Percentiles rank a stretch among this genome's conserved stretches.
Conservation (phyloP, 139 green algal species). For the Coelastrella sp. region DNA sequence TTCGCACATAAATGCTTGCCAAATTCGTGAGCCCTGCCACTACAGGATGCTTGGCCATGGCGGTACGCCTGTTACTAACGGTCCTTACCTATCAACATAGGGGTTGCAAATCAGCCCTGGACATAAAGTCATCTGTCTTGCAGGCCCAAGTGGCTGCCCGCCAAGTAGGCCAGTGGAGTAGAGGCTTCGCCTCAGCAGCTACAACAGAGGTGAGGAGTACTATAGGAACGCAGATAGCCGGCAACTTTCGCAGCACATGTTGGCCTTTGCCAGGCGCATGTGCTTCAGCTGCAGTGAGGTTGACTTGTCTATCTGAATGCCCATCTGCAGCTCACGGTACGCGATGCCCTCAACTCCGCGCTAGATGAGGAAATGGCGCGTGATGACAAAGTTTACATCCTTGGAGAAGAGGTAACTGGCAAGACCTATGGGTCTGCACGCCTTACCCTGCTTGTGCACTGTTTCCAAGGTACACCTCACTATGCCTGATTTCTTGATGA, state of each 20-base stretch:
- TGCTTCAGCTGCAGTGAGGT: too few species aligned
- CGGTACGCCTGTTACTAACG: neutral
- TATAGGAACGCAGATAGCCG: too few species aligned
- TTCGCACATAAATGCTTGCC: slow-evolving; percentile 5
- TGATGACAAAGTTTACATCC: slow-evolving; percentile 95
- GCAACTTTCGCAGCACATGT: too few species aligned
- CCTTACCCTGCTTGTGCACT: neutral
- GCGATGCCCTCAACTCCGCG: slow-evolving; percentile 97
- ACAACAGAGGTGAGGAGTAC: slow-evolving; percentile 23
- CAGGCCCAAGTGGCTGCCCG: slow-evolving; percentile 27
- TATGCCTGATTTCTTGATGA: slow-evolving; percentile 37
- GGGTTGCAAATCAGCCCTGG: too few species aligned
- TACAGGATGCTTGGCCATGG: neutral
- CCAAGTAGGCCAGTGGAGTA: slow-evolving; percentile 23
- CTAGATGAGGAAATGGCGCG: slow-evolving; percentile 97
- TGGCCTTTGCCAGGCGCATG: too few species aligned
- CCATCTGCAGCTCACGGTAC: slow-evolving; percentile 90
- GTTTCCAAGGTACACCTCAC: slow-evolving; percentile 61
- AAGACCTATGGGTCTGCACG: too few species aligned
- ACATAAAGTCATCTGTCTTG: neutral
- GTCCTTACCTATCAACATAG: too few species aligned
- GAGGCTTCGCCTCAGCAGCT: slow-evolving; percentile 30
- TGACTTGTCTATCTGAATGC: neutral
- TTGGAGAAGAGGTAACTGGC: slow-evolving; percentile 97
- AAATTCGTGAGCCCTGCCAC: slow-evolving; percentile 16